Conservation (phyloP, 441 rosid genomes). For the Dalechampia spathulata region DNA sequence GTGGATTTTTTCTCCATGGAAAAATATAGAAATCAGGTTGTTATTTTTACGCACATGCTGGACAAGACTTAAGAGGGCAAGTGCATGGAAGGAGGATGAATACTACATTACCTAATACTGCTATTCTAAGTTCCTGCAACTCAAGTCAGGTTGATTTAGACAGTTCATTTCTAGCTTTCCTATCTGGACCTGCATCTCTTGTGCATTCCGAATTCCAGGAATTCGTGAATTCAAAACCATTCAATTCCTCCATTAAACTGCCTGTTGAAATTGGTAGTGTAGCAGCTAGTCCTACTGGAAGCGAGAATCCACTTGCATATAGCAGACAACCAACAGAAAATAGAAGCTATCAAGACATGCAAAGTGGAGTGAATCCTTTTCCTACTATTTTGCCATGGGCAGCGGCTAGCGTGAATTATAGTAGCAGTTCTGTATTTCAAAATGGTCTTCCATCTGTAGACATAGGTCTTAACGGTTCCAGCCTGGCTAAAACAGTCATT, state of each 20-base stretch:
- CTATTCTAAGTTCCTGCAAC: slow-evolving; percentile 17
- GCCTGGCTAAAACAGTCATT: slow-evolving; percentile 18
- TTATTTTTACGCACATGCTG: slow-evolving; percentile 16
- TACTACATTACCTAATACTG: slow-evolving; percentile 7
- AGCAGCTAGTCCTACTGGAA: slow-evolving; percentile 20
- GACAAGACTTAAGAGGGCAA: slow-evolving; percentile 22
- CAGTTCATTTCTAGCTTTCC: slow-evolving; percentile 37
- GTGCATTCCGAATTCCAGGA: slow-evolving; percentile 31
- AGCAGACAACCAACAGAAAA: slow-evolving; percentile 17
- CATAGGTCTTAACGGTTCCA: slow-evolving; percentile 16
- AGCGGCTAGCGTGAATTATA: slow-evolving; percentile 5
- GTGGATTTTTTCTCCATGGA: too few species aligned
- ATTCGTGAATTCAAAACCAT: slow-evolving; percentile 22
- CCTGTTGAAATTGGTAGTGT: slow-evolving; percentile 10
- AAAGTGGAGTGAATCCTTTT: slow-evolving; percentile 16
- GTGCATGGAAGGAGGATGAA: slow-evolving; percentile 22
- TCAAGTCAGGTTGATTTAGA: slow-evolving; percentile 18
- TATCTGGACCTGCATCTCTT: slow-evolving; percentile 33
- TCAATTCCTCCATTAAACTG: slow-evolving; percentile 16
- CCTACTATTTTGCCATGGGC: slow-evolving; percentile 17
- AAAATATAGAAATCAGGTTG: too few species aligned
- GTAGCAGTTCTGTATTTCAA: slow-evolving; percentile 16
- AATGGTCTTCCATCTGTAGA: slow-evolving; percentile 18
- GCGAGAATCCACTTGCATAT: slow-evolving; percentile 13
- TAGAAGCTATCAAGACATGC: slow-evolving; percentile 17